phyloP scores from a whole-genome alignment of 129 eudicot genomes.

The Artemisia annua region DNA sequence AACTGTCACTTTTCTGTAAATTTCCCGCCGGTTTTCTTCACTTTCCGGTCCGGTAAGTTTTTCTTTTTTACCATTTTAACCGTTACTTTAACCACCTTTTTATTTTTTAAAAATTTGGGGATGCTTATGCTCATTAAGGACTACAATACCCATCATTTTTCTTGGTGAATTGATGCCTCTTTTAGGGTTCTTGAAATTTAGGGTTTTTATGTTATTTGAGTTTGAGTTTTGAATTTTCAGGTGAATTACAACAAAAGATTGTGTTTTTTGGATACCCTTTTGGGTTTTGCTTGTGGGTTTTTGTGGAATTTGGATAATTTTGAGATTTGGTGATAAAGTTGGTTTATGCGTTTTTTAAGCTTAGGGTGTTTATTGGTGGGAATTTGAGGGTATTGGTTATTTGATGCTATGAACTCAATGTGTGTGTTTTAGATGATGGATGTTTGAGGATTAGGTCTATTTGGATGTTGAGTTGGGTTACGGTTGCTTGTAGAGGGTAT shows the following conservation, averaged over 20 bases:
- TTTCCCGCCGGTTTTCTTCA: slow-evolving; percentile 35
- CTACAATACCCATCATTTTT: slow-evolving; percentile 24
- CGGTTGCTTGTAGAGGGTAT: not conserved
- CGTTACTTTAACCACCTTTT: not conserved
- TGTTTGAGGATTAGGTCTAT: slow-evolving; percentile 20
- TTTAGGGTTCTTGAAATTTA: slow-evolving; percentile 25
- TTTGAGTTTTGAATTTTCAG: slow-evolving; percentile 20
- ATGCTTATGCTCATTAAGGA: slow-evolving; percentile 12
- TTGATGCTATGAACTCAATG: not conserved
- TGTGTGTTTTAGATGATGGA: slow-evolving; percentile 12
- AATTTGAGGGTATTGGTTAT: slow-evolving; percentile 18
- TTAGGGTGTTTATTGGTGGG: slow-evolving; percentile 24
- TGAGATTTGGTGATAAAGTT: not conserved
- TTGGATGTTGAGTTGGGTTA: slow-evolving; percentile 6
- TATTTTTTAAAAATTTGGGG: slow-evolving; percentile 11
- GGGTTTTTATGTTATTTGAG: not conserved
- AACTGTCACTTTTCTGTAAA: slow-evolving; percentile 45
- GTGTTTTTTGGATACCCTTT: slow-evolving; percentile 27
- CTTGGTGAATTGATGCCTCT: not conserved
- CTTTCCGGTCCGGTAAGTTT: slow-evolving; percentile 40
- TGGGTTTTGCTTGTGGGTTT: slow-evolving; percentile 25
- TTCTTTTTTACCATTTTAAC: slow-evolving; percentile 5
- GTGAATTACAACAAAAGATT: slow-evolving; percentile 22
- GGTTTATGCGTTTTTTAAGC: slow-evolving; percentile 11
- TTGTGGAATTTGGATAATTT: slow-evolving; percentile 4